Conservation (phyloP, 192 early-diverging fungal species). For the Mortierella claussenii region DNA sequence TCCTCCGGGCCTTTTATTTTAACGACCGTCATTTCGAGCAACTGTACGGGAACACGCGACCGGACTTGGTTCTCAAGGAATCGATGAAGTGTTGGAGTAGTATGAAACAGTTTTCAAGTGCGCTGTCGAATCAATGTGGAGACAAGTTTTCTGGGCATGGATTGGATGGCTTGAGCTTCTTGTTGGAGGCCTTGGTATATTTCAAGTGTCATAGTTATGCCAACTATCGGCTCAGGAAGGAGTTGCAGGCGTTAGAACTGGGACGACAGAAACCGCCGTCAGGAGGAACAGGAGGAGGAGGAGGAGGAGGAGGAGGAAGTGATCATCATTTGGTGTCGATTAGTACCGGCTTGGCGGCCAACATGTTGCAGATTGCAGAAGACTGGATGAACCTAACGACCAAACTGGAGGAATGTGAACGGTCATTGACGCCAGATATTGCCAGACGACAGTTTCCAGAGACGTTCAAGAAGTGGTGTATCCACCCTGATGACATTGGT, state of each 20-base stretch:
- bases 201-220: conserved; percentile 24
- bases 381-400: conserved; percentile 13
- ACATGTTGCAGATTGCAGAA: conserved; percentile 17
- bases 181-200: conserved; percentile 20
- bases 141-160: conserved; percentile 17
- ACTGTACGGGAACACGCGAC: neutral
- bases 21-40: conserved; percentile 19
- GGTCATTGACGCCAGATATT: conserved; percentile 11
- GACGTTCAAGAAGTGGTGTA: conserved; percentile 31
- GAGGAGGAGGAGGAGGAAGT: neutral
- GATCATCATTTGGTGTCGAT: neutral
- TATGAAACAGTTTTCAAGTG: conserved; percentile 24
- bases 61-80: conserved; percentile 5
- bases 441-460: conserved; percentile 20
- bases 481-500: conserved; percentile 22
- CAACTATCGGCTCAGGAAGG: conserved; percentile 12
- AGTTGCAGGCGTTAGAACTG: conserved; percentile 9
- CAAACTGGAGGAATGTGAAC: conserved; percentile 13
- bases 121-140: conserved; percentile 13
- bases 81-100: conserved; percentile 25
- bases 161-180: conserved; percentile 16
- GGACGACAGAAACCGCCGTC: neutral
- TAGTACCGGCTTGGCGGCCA: neutral
- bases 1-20: conserved; percentile 16
- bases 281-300: neutral